Evolutionary conservation across 495 filamentous ascomycete genomes (phyloP), one percentile per base, ranked within the genome.

Genomic region (Pyronema omphalodes): DNA sequence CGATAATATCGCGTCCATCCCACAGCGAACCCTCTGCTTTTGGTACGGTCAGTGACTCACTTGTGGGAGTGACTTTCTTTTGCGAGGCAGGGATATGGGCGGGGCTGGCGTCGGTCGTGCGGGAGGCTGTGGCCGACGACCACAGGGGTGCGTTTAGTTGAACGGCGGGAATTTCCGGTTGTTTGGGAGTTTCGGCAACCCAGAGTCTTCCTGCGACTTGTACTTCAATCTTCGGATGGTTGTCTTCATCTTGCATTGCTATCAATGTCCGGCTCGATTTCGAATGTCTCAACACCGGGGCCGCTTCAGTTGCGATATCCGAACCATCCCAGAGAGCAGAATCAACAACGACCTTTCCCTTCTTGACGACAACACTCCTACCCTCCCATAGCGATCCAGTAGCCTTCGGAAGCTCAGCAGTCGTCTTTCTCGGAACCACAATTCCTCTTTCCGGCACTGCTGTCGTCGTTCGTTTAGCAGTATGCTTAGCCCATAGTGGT

Each of bases 81-180:
- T 11, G 23, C 40, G 58, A 43, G 12, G 50, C 19, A 8, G n/a
- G 35, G 12, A 52, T 43, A 34, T 60, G 53, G 9, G 55, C 45
- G 14, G 61, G 61, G 8, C 37, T 36, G 18, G 61, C 58, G 7
- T 54, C 37, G 15, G 61, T 64, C 11, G 61, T 64, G 15, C 61
- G 45, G 3, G 57, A 55, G 9, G 61, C 61, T 8, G 36, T 47
- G n/a, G 54, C 61, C n/a, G 52, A 55, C 7, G 61, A 49, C 61
- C 61, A 64, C 11, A 64, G 58, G 4, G 61, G 52, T 7, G 54
- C 23, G 7, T 44, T 17, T 17, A 39, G 17, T 58, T 37, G 44
- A 29, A 9, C 54, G 39, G 44, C 49, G 54, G 47, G 60, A 49
- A 15, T 9, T 14, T 47, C 44, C 12, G 44, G 44, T 29, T 29